A percentile compares a stretch with the other conserved stretches of the same genome.
phyloP scores from a whole-genome alignment of 129 eudicot genomes.

The Dittrichia graveolens region DNA sequence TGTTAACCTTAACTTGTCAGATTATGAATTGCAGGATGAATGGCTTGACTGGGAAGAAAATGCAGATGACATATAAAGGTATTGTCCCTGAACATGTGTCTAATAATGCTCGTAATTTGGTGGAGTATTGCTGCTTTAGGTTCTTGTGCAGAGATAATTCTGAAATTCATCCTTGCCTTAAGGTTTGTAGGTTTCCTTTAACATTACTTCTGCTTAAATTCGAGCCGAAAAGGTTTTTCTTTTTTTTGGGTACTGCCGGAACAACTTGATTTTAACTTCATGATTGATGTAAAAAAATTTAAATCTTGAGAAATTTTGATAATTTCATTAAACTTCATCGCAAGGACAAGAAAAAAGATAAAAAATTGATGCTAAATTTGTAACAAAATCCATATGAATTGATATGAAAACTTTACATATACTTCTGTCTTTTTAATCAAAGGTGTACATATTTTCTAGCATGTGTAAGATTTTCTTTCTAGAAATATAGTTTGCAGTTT shows the following conservation, averaged over 20 bases:
- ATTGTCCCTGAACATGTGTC: slow-evolving; percentile 56
- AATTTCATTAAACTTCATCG: background rate
- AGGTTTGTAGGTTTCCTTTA: slow-evolving; percentile 41
- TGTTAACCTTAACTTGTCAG: background rate
- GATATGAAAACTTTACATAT: too few relatives aligned
- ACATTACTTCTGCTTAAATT: background rate
- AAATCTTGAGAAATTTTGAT: background rate
- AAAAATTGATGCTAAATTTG: background rate
- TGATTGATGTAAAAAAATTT: background rate
- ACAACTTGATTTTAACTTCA: background rate
- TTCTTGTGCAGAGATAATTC: slow-evolving; percentile 76
- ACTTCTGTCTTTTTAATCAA: background rate
- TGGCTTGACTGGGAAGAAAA: slow-evolving; percentile 68
- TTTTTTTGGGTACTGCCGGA: background rate
- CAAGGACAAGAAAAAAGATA: background rate
- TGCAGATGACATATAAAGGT: slow-evolving; percentile 70
- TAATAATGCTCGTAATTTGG: slow-evolving; percentile 68
- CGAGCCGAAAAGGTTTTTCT: background rate
- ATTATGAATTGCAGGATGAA: slow-evolving; percentile 70
- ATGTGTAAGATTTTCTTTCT: too few relatives aligned
- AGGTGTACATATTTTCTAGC: background rate
- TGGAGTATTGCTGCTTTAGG: slow-evolving; percentile 85
- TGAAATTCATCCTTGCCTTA: slow-evolving; percentile 69
- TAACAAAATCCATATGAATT: background rate
- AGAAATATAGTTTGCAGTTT: too few relatives aligned